These are phyloP conservation scores for Ceratopteris richardii DNA, from an alignment of 75 land plant genomes.

Conservation along the genomic window DNA sequence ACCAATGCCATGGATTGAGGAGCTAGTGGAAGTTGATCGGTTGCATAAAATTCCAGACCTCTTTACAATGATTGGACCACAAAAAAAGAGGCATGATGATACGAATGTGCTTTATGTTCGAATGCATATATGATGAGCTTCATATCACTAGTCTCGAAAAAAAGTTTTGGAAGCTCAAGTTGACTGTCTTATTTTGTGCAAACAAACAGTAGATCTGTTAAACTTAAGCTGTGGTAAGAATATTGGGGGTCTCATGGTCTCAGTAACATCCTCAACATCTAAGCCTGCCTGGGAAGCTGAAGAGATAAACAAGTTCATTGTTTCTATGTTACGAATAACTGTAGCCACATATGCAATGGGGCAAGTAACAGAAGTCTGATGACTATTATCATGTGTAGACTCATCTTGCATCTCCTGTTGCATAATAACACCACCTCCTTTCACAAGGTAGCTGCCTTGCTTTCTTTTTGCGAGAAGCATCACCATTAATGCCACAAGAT, in stretches of 20 bases:
- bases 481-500: constrained; percentile 55
- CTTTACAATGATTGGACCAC: too few species aligned
- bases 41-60: too few species aligned
- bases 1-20: too few species aligned
- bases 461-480: constrained; percentile 30
- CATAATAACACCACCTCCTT: too few species aligned
- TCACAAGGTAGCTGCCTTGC: too few species aligned
- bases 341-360: constrained; percentile 73
- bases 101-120: too few species aligned
- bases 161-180: too few species aligned
- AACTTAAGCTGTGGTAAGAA: constrained; percentile 65
- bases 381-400: not conserved
- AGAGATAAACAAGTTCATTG: constrained; percentile 45
- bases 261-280: constrained; percentile 44
- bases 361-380: too few species aligned
- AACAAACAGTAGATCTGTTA: constrained; percentile 39
- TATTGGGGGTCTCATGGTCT: constrained; percentile 21
- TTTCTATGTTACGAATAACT: constrained; percentile 63
- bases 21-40: too few species aligned
- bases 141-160: too few species aligned
- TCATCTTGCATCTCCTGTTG: not conserved
- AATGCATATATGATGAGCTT: too few species aligned
- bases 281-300: constrained; percentile 43
- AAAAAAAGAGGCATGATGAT: too few species aligned
- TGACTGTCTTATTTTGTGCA: constrained; percentile 41